Evolutionary conservation across 2,329 filamentous ascomycete species (phyloP).

Genomic region (Thielaviopsis populi): DNA sequence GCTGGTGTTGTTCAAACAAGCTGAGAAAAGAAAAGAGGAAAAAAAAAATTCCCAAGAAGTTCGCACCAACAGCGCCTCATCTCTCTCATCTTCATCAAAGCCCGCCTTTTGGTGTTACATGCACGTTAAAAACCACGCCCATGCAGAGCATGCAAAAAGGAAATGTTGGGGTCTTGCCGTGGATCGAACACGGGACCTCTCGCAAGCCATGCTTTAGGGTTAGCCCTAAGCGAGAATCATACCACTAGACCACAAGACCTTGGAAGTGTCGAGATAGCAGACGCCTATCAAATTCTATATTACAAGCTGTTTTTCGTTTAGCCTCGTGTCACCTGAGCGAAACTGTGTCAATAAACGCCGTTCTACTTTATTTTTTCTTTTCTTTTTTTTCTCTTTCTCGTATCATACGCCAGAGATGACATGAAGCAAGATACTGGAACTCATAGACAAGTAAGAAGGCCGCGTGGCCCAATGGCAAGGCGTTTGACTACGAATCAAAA

Average conservation of each 20-base stretch:
- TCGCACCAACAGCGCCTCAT: neutral
- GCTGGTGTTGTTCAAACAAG: neutral
- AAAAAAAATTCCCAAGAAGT: neutral
- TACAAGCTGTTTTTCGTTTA: neutral
- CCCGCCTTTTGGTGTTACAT: too few relatives aligned
- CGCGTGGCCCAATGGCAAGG: conserved; percentile 16
- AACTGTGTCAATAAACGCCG: too few relatives aligned
- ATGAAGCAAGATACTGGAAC: neutral
- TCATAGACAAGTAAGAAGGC: neutral
- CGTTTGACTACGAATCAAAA: conserved; percentile 16
- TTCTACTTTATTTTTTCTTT: too few relatives aligned
- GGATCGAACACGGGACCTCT: conserved; percentile 21
- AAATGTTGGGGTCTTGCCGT: conserved; percentile 16
- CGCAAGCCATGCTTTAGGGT: conserved; percentile 23
- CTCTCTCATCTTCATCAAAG: too few relatives aligned
- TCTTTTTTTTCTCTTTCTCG: neutral
- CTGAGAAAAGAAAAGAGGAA: neutral
- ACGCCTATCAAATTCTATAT: neutral
- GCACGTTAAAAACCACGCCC: too few relatives aligned
- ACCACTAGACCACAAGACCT: conserved; percentile 49
- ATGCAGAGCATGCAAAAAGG: neutral
- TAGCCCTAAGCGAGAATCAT: conserved; percentile 55
- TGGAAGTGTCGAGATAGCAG: too few relatives aligned
- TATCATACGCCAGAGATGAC: neutral
- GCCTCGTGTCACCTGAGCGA: too few relatives aligned